phyloP scores from a whole-genome alignment of 768 basidiomycete genomes.

The Phylloporus rhodoxanthus region DNA sequence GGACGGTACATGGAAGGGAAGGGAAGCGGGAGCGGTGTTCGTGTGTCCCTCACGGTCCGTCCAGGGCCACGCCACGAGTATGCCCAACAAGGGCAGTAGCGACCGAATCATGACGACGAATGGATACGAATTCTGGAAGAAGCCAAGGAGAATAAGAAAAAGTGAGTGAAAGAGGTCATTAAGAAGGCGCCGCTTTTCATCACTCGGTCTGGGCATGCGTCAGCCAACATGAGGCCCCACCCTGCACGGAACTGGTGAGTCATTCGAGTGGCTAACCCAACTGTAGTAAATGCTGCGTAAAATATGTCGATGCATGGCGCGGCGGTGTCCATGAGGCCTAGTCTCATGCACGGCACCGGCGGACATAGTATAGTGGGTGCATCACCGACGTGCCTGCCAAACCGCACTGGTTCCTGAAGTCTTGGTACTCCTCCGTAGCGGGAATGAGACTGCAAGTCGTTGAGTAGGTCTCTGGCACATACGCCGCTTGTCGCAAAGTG shows the following conservation, averaged over 20 bases:
- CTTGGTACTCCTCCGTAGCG: background rate
- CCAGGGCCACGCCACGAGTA: constrained; percentile 9
- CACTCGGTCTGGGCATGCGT: background rate
- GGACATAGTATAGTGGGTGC: constrained; percentile 1
- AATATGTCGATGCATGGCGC: background rate
- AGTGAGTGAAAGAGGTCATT: constrained; percentile 2
- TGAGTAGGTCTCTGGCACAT: background rate
- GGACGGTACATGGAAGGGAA: background rate
- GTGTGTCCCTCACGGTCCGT: background rate
- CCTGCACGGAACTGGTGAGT: constrained; percentile 2
- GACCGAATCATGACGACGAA: constrained; percentile 1
- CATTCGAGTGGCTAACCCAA: background rate
- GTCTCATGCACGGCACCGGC: constrained; percentile 1
- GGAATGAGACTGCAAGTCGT: background rate
- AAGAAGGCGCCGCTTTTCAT: constrained; percentile 10
- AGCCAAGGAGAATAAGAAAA: constrained; percentile 3
- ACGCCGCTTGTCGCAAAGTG: no score
- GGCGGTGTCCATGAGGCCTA: constrained; percentile 10
- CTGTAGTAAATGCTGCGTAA: background rate
- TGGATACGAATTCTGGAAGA: constrained; percentile 1
- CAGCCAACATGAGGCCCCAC: constrained; percentile 10
- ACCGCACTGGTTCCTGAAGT: background rate
- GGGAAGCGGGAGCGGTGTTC: background rate
- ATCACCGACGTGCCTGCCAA: background rate
- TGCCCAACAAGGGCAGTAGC: constrained; percentile 4